Evolutionary conservation across 495 filamentous ascomycete genomes (phyloP), one percentile per base, ranked within the genome.

Genomic region (Penicillium psychrofluorescens): DNA sequence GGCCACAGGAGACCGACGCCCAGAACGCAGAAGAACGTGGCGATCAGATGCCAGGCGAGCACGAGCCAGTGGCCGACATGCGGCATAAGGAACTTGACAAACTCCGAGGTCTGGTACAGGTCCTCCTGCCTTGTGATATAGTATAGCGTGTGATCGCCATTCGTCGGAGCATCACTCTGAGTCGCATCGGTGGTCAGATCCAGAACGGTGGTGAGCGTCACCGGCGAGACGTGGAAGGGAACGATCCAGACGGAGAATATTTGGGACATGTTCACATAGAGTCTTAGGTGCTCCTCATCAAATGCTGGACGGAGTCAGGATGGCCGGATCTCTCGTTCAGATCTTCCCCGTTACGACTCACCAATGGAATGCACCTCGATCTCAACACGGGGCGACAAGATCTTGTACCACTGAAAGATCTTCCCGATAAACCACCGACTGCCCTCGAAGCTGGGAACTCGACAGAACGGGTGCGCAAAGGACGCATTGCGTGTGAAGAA

Each of bases 351-450:
- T 2, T 11, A 14, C 7, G 9, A 58, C 71, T 43, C 63, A 88
- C 85, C 81, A 15, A 83, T 63, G 11, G 83, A 86, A 45, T 86
- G 71, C 8, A 95, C 67, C 1, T 76, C 57, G n/a, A 90, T 51
- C 15, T 79, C 66, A 37, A 90, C 86, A n/a, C 70, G 65, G 1
- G 89, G 89, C 31, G 78, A 84, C 56, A 94, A 70, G 50, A 91
- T 81, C 56, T 88, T 88, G 62, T 94, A 92, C 85, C 88, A 95
- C 47, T 83, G 84, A 51, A 83, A 91, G 32, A 95, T 83, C 44
- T 75, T 74, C 45, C 70, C 67, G 27, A 94, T 70, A 13, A 83
- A 56, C 56, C 68, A 72, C 35, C 86, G 72, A 10, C 85, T 64
- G 28, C 72, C 74, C 9, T 70, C 48, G 43, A 75, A 70, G 47